These are phyloP conservation scores for Mortierella sp. DNA, from an alignment of 371 early-diverging fungal genomes.

Conservation along the genomic window DNA sequence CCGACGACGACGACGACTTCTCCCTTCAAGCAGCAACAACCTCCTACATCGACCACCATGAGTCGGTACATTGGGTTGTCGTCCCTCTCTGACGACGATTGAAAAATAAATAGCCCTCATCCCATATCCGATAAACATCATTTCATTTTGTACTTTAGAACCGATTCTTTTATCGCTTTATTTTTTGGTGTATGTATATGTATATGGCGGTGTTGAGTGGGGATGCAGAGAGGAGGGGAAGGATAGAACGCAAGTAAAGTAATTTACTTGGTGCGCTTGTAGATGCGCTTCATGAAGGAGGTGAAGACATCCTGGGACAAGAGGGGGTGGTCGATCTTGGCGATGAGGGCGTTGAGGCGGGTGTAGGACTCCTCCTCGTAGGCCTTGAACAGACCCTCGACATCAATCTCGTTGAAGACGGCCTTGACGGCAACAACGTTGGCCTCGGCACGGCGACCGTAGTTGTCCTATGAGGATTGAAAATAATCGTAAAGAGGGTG, in stretches of 20 bases:
- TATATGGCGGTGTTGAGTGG: conserved; percentile 7
- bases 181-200: background rate
- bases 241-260: background rate
- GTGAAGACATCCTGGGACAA: conserved; percentile 88
- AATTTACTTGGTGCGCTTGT: conserved; percentile 89
- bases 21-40: conserved; percentile 20
- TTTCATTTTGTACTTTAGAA: background rate
- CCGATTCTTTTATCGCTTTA: background rate
- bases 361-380: conserved; percentile 90
- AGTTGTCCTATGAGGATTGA: conserved; percentile 73
- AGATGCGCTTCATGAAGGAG: conserved; percentile 93
- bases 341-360: conserved; percentile 80
- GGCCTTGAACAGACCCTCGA: conserved; percentile 82
- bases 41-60: conserved; percentile 30
- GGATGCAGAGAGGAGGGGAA: background rate
- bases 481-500: background rate
- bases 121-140: background rate
- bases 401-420: conserved; percentile 83
- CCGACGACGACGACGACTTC: background rate
- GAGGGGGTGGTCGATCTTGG: conserved; percentile 76
- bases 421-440: conserved; percentile 87
- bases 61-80: conserved; percentile 44
- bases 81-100: conserved; percentile 22
- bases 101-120: background rate
- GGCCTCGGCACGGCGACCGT: conserved; percentile 86